phyloP scores from a whole-genome alignment of 2,329 filamentous ascomycete species.

The Pseudogymnoascus sp. region DNA sequence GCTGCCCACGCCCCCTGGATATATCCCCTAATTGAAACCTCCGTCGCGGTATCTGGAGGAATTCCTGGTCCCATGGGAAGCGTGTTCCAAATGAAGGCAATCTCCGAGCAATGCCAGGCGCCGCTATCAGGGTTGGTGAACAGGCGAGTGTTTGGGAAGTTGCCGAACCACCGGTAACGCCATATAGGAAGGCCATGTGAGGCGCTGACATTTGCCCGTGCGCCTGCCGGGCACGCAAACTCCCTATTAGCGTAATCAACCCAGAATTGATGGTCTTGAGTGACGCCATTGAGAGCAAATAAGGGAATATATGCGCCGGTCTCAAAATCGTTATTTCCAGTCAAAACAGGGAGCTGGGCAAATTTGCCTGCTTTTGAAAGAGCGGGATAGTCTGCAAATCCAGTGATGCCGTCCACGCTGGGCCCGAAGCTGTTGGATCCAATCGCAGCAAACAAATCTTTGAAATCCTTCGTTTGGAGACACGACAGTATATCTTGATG shows the following conservation, averaged over 20 bases:
- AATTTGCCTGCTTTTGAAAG: constrained; percentile 17
- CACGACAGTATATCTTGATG: constrained; percentile 20
- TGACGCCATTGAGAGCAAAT: constrained; percentile 8
- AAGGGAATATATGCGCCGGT: constrained; percentile 15
- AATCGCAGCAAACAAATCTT: constrained; percentile 18
- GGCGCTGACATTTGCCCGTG: constrained; percentile 23
- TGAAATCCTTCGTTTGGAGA: constrained; percentile 20
- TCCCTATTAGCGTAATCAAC: background rate
- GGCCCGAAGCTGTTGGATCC: constrained; percentile 16
- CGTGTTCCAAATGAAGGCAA: constrained; percentile 29
- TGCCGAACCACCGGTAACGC: constrained; percentile 32
- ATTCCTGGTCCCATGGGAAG: constrained; percentile 13
- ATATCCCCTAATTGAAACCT: constrained; percentile 27
- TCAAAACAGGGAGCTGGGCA: constrained; percentile 21
- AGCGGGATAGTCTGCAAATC: constrained; percentile 24
- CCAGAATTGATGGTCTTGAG: constrained; percentile 13
- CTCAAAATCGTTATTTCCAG: constrained; percentile 30
- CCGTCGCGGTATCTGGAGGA: constrained; percentile 20
- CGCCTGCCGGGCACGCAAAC: constrained; percentile 24
- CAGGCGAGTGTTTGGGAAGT: constrained; percentile 28
- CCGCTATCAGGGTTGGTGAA: constrained; percentile 24
- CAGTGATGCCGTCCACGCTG: constrained; percentile 19
- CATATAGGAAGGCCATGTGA: constrained; percentile 27
- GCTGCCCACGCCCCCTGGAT: constrained; percentile 32
- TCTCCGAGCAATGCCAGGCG: constrained; percentile 29